Evolutionary conservation across 2,329 filamentous ascomycete species (phyloP).

Genomic region (Penicillium concentricum): DNA sequence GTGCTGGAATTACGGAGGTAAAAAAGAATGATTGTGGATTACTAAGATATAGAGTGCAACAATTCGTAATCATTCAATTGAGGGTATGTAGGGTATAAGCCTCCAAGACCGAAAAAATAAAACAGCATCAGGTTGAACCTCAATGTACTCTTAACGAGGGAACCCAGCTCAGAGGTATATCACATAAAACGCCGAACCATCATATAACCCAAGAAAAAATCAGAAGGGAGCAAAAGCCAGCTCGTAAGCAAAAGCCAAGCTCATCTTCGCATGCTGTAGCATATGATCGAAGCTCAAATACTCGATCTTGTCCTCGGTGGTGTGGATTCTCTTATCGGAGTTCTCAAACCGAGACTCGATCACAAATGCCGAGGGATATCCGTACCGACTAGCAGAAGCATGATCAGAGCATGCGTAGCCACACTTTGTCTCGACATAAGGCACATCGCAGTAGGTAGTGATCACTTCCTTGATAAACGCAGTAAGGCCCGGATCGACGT

Average conservation of each 20-base stretch:
- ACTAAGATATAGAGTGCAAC: not conserved
- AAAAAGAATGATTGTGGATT: not conserved
- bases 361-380: conserved; percentile 65
- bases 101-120: not conserved
- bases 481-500: conserved; percentile 77
- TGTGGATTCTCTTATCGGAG: conserved; percentile 70
- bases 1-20: not conserved
- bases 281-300: conserved; percentile 82
- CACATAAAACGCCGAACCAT: conserved; percentile 16
- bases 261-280: conserved; percentile 85
- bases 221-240: conserved; percentile 72
- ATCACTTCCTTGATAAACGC: conserved; percentile 88
- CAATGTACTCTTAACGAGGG: conserved; percentile 2
- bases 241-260: conserved; percentile 79
- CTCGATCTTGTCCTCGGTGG: conserved; percentile 68
- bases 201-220: conserved; percentile 9
- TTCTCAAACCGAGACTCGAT: conserved; percentile 62
- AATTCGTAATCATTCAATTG: conserved; percentile 1
- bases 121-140: not conserved
- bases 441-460: conserved; percentile 81
- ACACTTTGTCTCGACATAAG: conserved; percentile 82
- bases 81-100: not conserved
- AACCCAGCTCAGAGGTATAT: conserved; percentile 22
- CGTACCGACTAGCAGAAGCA: conserved; percentile 64
- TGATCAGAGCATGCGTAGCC: conserved; percentile 79